Base-by-base conservation (phyloP, 495 filamentous ascomycete species). In the Xeromyces bisporus region DNA sequence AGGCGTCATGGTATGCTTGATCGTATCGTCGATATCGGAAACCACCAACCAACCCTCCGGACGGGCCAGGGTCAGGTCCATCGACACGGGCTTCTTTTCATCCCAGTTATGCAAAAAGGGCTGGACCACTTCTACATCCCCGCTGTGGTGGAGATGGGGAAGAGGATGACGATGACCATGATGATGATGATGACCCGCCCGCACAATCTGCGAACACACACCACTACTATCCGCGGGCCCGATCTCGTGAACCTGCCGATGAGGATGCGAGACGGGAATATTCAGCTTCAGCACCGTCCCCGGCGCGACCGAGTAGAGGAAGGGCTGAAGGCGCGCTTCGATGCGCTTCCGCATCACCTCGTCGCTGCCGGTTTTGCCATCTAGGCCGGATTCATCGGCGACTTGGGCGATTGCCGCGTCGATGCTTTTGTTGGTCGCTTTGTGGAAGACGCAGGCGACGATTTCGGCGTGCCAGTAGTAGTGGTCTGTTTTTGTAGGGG, bases 11-110 rank as follows among this genome's bases (percentile, higher is more conserved):
- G 87, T 92, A 31, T 83, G 61, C 55, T 96, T 94, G 61, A 94
- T 92, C 2, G 87, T 89, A 51, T 96, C 87, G 51, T 96, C 87
- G 46, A 96, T 76, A 44, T 96, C 87, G 20, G 80, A 89, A 35
- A 96, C 75, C 3, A 96, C 55, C 2, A 74, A 67, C 86, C 86
- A 94, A 7, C 87, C 87, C 36, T 81, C 68, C 1, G 80, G 71
- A 15, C 68, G 71, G 0, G 80, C 80, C 44, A 75, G 86, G 5
- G 67, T 59, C 1, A 83, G 93, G 32, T 60, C 61, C 69, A 76
- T 66, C 33, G 33, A 58, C 40, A 31, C 70, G 52, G 25, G 51
- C 34, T 6, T 62, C n/a, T n/a, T n/a, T n/a, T n/a, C n/a, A 54
- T 18, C 71, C 56, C 13, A 67, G 27, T 15, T 40, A 7, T 40